These are phyloP conservation scores for Penicillium sp. DNA, from an alignment of 2,329 filamentous ascomycete genomes.

Conservation along the genomic window DNA sequence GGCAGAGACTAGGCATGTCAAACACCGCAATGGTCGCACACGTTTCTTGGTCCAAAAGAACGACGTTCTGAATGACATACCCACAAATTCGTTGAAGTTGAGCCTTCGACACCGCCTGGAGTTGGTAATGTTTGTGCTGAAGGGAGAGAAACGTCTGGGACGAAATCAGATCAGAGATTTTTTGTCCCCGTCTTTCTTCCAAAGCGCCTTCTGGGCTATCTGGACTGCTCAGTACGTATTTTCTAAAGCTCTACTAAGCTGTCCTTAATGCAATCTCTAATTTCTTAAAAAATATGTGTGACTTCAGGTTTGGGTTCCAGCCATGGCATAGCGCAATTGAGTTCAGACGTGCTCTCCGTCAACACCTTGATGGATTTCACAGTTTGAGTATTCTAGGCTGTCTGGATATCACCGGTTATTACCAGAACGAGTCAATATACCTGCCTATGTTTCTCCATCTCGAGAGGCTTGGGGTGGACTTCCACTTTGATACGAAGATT, in stretches of 20 bases:
- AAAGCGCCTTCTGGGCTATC: slow-evolving; percentile 20
- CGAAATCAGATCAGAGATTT: slow-evolving; percentile 16
- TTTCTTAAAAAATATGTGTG: background rate
- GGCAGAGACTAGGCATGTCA: background rate
- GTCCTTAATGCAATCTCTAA: background rate
- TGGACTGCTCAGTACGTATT: slow-evolving; percentile 20
- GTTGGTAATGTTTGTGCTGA: slow-evolving; percentile 13
- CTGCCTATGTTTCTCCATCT: slow-evolving; percentile 16
- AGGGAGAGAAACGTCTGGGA: slow-evolving; percentile 9
- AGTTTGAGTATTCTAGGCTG: slow-evolving; percentile 13
- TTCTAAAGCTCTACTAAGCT: background rate
- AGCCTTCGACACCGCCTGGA: slow-evolving; percentile 5
- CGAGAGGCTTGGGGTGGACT: slow-evolving; percentile 14
- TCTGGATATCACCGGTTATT: slow-evolving; percentile 19
- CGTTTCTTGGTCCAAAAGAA: slow-evolving; percentile 12
- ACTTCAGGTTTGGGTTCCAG: slow-evolving; percentile 20
- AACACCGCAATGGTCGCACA: background rate
- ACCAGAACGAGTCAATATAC: slow-evolving; percentile 18
- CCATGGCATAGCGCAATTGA: slow-evolving; percentile 23
- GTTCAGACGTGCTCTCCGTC: slow-evolving; percentile 19
- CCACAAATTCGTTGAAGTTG: slow-evolving; percentile 11
- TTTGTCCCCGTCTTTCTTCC: slow-evolving; percentile 15
- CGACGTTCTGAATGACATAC: background rate
- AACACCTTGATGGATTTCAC: slow-evolving; percentile 14
- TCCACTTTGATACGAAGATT: slow-evolving; percentile 15